A percentile compares a stretch with the other conserved stretches of the same genome.
Evolutionary conservation across 129 eudicot genomes (phyloP).

Genomic region (Chrysanthemum lavandulifolium): DNA sequence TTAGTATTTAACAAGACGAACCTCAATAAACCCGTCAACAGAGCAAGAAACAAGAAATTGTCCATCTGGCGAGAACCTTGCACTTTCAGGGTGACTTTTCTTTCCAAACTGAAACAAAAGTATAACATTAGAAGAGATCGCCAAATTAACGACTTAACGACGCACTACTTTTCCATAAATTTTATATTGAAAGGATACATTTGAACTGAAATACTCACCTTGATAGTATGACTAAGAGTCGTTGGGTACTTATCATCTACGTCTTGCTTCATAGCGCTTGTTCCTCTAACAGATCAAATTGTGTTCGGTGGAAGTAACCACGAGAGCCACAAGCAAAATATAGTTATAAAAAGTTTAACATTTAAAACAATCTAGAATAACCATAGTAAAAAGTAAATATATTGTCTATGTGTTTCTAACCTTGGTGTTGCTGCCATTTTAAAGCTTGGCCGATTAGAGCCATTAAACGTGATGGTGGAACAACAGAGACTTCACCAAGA

Average conservation of each 20-base stretch:
- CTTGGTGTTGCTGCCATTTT: slow-evolving; percentile 99
- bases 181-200: not conserved
- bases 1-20: slow-evolving; percentile 17
- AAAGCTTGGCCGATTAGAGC: slow-evolving; percentile 96
- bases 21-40: slow-evolving; percentile 98
- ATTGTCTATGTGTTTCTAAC: slow-evolving; percentile 30
- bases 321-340: slow-evolving; percentile 35
- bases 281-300: slow-evolving; percentile 94
- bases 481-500: slow-evolving; percentile 92
- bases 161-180: no score
- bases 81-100: slow-evolving; percentile 91
- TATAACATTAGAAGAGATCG: slow-evolving; percentile 5
- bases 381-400: not conserved
- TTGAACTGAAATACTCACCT: slow-evolving; percentile 37
- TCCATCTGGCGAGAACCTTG: slow-evolving; percentile 96
- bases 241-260: slow-evolving; percentile 95
- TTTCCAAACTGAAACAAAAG: slow-evolving; percentile 83
- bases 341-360: not conserved
- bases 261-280: slow-evolving; percentile 99
- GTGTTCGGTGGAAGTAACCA: slow-evolving; percentile 99
- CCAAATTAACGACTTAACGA: no score
- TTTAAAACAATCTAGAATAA: not conserved
- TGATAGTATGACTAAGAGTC: slow-evolving; percentile 80
- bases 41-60: slow-evolving; percentile 98
- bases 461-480: slow-evolving; percentile 92